Evolutionary conservation across 2,329 filamentous ascomycete species (phyloP).

Genomic region (Ophiocordyceps camponoti-floridani): DNA sequence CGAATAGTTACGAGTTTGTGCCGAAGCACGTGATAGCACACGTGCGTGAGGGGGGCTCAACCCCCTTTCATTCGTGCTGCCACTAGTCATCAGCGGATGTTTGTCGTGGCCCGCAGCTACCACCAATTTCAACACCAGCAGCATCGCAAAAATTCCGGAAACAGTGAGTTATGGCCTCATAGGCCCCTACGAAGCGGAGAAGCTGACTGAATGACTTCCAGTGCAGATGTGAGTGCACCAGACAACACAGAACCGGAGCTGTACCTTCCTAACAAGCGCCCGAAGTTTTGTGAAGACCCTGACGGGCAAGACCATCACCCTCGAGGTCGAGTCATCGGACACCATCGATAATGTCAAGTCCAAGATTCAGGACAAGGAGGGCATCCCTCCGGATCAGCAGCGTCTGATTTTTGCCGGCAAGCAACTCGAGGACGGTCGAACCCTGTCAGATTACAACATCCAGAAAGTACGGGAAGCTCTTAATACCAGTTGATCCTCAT

Average conservation of each 20-base stretch:
- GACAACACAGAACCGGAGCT: background rate
- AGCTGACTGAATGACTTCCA: slow-evolving; percentile 32
- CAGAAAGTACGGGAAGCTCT: slow-evolving; percentile 59
- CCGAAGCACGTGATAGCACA: no score
- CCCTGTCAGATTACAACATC: slow-evolving; percentile 97
- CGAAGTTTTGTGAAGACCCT: slow-evolving; percentile 98
- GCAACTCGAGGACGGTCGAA: slow-evolving; percentile 97
- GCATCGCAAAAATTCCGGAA: slow-evolving; percentile 33
- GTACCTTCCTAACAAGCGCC: background rate
- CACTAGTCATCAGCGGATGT: slow-evolving; percentile 11
- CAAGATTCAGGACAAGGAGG: slow-evolving; percentile 99
- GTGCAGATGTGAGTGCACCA: slow-evolving; percentile 70
- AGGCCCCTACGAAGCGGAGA: slow-evolving; percentile 1
- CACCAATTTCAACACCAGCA: slow-evolving; percentile 15
- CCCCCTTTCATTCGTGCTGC: slow-evolving; percentile 10
- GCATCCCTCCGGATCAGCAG: slow-evolving; percentile 95
- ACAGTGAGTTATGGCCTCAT: slow-evolving; percentile 31
- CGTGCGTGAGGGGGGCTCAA: slow-evolving; percentile 11
- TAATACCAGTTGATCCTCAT: background rate
- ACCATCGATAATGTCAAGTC: slow-evolving; percentile 99
- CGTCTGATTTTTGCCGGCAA: slow-evolving; percentile 97
- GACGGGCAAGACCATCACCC: slow-evolving; percentile 99
- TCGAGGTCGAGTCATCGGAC: slow-evolving; percentile 97
- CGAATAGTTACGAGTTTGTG: no score
- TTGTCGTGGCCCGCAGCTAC: background rate